Evolutionary conservation across 352 stramenopile genomes (phyloP), one percentile per base, ranked within the genome.

Genomic region (Phytophthora syringae): DNA sequence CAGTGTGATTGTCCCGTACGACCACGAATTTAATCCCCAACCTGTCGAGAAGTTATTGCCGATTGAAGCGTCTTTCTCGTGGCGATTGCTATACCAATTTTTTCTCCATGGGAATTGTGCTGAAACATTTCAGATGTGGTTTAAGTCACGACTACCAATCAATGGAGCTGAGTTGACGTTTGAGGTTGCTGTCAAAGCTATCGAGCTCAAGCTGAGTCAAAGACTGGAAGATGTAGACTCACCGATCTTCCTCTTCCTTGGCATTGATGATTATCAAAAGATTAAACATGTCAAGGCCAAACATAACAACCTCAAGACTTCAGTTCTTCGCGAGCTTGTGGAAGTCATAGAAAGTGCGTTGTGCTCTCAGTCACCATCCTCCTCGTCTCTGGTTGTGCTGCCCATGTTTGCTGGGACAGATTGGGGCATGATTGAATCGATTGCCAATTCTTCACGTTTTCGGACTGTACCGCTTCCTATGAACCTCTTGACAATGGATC

Each of bases 41-140:
- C 11, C 36, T 47, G 50, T 67, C 7, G 60, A 74, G 43, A 7
- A 28, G 30, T 67, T 56, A 12, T 70, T 74, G 54, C 42, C 66
- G 30, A 74, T 70, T 34, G 34, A 66, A 32, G 59, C 60, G 11
- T 70, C 66, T 54, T 70, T 74, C 55, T 74, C 66, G 18, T 74
- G 66, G 60, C 28, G 54, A 32, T 30, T 66, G 0, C 50, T 70
- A 18, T 62, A 74, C 57, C 66, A 42, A 60, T 68, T 70, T 22
- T 70, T 75, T 60, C 47, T 70, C 3, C 54, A 70, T 45, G 56
- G 39, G 7, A 74, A 74, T 59, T 67, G 65, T 44, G 2, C 16
- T 2, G 13, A 2, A 7, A 22, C 37, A 7, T 20, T 43, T 20
- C 2, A 43, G 6, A 43, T 12, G 15, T 43, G 37, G 37, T 43